Percentiles rank a stretch among this genome's conserved stretches.
Conservation (phyloP, 2,329 filamentous ascomycete species). For the Exophiala phaeomuriformis region DNA sequence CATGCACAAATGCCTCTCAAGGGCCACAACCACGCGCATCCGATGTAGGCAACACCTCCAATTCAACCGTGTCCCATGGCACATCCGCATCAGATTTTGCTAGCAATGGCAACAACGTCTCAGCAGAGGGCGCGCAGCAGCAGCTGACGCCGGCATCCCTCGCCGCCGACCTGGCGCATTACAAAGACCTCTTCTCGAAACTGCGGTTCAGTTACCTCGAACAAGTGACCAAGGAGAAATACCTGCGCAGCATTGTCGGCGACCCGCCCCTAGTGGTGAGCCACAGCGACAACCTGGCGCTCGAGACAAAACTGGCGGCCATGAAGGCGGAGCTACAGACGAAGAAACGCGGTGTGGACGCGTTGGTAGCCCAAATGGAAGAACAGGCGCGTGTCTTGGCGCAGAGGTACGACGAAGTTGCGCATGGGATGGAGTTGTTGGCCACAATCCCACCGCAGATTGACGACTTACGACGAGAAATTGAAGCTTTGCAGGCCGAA, state of each 20-base stretch:
- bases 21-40: conserved; percentile 33
- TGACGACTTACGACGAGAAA: conserved; percentile 36
- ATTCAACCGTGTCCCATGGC: background rate
- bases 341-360: conserved; percentile 70
- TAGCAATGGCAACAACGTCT: conserved; percentile 43
- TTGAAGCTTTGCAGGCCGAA: conserved; percentile 38
- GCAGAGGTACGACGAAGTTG: conserved; percentile 41
- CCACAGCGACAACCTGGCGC: conserved; percentile 68
- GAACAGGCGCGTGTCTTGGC: conserved; percentile 59
- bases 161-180: conserved; percentile 77
- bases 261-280: conserved; percentile 82
- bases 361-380: conserved; percentile 67
- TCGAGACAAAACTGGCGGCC: conserved; percentile 62
- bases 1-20: background rate
- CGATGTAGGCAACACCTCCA: conserved; percentile 36
- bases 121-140: conserved; percentile 50
- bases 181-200: conserved; percentile 88
- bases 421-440: conserved; percentile 40
- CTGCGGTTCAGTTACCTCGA: conserved; percentile 95
- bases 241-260: conserved; percentile 84
- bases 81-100: conserved; percentile 43
- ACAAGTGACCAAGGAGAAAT: conserved; percentile 97
- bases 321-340: conserved; percentile 70
- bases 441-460: conserved; percentile 38
- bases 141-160: conserved; percentile 64